A percentile compares a stretch with the other conserved stretches of the same genome.
These are phyloP conservation scores for Lonicera japonica DNA, from an alignment of 129 eudicot species.

Conservation along the genomic window DNA sequence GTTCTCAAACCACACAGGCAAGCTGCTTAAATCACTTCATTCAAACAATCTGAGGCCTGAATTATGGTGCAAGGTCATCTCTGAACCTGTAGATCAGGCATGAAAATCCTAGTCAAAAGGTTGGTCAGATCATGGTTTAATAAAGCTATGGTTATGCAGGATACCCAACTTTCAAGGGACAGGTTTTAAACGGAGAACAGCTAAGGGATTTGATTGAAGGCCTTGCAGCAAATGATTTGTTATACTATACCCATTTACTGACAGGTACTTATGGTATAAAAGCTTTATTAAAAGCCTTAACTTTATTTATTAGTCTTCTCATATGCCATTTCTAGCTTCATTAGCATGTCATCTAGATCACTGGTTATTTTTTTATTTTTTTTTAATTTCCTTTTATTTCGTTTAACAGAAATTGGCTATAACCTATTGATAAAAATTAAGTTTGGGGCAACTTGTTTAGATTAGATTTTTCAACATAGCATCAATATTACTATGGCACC, in stretches of 20 bases:
- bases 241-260: conserved; percentile 86
- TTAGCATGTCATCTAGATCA: too few species aligned
- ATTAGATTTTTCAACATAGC: not conserved
- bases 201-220: conserved; percentile 91
- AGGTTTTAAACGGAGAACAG: conserved; percentile 81
- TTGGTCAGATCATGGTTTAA: not conserved
- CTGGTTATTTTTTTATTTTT: too few species aligned
- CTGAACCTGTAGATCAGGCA: conserved; percentile 14
- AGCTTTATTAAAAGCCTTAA: not conserved
- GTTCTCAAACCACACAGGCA: conserved; percentile 98
- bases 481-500: not conserved
- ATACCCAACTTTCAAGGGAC: conserved; percentile 91
- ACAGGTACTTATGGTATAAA: conserved; percentile 42
- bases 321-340: not conserved
- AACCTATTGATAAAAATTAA: too few species aligned
- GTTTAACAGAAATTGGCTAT: not conserved
- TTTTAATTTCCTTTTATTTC: not conserved
- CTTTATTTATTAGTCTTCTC: not conserved
- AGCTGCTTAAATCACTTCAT: conserved; percentile 28
- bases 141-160: conserved; percentile 41
- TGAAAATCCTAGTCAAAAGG: not conserved
- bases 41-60: conserved; percentile 13
- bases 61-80: conserved; percentile 20
- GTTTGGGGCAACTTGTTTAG: too few species aligned
- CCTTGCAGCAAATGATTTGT: conserved; percentile 72